A percentile compares a stretch with the other conserved stretches of the same genome.
Evolutionary conservation across 2,329 filamentous ascomycete genomes (phyloP).

Genomic region (Pseudogymnoascus sp.): DNA sequence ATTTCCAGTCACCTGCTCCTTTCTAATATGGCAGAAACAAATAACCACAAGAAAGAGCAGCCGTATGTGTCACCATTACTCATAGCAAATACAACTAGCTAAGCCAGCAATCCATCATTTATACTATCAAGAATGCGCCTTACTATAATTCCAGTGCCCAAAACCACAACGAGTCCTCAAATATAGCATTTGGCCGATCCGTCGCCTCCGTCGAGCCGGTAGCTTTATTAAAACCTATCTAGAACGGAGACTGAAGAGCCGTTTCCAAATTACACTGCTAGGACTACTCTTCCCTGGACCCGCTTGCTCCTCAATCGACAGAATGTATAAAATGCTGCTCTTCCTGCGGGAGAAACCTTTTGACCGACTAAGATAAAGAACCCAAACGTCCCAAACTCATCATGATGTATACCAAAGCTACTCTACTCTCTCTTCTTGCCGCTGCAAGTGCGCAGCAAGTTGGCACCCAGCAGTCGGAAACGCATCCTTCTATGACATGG

Average conservation of each 20-base stretch:
- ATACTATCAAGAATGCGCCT: neutral
- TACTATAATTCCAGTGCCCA: neutral
- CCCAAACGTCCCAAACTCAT: neutral
- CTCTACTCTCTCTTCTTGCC: constrained; percentile 33
- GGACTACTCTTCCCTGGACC: neutral
- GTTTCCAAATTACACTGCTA: neutral
- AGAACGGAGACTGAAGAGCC: neutral
- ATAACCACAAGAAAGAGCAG: neutral
- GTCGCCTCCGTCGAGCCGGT: neutral
- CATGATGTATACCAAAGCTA: constrained; percentile 8
- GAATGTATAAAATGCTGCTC: neutral
- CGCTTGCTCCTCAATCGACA: neutral
- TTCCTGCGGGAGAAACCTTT: neutral
- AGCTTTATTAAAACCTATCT: neutral
- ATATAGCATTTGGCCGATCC: neutral
- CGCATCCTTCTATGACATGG: constrained; percentile 45
- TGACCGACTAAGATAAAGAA: neutral
- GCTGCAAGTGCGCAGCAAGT: constrained; percentile 40
- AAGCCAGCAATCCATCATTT: neutral
- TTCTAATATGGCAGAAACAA: neutral
- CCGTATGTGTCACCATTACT: neutral
- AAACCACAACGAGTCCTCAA: neutral
- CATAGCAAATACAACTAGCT: neutral
- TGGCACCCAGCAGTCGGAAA: constrained; percentile 39
- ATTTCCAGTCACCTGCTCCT: neutral